Evolutionary conservation across 164 flowering plant genomes (phyloP).

Genomic region (Umbellularia californica): DNA sequence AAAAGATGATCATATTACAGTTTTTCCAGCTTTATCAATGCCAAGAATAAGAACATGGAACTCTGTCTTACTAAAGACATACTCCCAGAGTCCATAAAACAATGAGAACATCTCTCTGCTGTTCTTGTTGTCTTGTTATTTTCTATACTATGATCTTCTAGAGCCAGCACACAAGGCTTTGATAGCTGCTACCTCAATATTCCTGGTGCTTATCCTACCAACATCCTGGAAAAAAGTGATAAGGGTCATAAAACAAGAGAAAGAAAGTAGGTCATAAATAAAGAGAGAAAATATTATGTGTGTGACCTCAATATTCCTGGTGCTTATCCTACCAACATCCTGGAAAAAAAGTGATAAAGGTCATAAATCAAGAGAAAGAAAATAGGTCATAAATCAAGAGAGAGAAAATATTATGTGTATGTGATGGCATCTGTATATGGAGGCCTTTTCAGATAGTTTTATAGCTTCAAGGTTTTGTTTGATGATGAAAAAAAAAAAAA

Average conservation of each 20-base stretch:
- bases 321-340: conserved; percentile 12
- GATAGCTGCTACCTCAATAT: conserved; percentile 2
- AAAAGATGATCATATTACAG: conserved; percentile 43
- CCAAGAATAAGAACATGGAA: conserved; percentile 97
- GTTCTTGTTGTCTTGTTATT: conserved; percentile 3
- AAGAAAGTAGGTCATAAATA: background rate
- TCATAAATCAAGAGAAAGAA: background rate
- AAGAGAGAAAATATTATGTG: background rate
- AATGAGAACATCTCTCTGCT: conserved; percentile 71
- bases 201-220: conserved; percentile 1
- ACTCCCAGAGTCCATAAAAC: conserved; percentile 89
- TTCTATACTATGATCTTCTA: conserved; percentile 19
- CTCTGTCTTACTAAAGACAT: conserved; percentile 82
- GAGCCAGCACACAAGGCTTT: conserved; percentile 4
- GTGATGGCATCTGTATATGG: background rate
- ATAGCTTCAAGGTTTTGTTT: background rate
- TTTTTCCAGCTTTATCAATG: conserved; percentile 96
- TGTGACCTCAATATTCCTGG: background rate
- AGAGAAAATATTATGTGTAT: background rate
- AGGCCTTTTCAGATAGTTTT: background rate
- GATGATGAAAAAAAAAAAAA: too few relatives aligned
- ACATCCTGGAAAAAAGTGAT: conserved; percentile 12
- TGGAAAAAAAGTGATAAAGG: conserved; percentile 3
- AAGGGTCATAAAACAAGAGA: background rate
- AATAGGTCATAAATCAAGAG: background rate